phyloP scores from a whole-genome alignment of 1,284 basidiomycete species.

The Ganoderma leucocontextum region DNA sequence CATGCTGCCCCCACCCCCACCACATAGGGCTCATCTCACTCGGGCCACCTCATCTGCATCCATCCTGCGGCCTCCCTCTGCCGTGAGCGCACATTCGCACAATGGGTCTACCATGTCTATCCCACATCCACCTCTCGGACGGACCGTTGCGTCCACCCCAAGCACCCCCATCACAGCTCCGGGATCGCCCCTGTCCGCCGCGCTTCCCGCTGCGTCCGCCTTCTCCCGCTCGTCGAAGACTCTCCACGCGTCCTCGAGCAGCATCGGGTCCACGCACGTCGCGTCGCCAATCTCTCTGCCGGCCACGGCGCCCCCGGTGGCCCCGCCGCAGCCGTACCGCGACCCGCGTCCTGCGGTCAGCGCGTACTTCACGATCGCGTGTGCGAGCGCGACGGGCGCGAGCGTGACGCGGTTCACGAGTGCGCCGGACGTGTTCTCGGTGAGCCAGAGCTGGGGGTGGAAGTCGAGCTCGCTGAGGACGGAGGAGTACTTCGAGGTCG shows the following conservation, averaged over 20 bases:
- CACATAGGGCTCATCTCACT: slow-evolving; percentile 19
- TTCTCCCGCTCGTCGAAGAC: slow-evolving; percentile 24
- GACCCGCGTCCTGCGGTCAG: slow-evolving; percentile 74
- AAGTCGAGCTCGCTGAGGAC: slow-evolving; percentile 72
- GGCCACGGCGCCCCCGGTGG: slow-evolving; percentile 50
- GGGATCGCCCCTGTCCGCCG: slow-evolving; percentile 30
- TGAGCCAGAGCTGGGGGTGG: slow-evolving; percentile 86
- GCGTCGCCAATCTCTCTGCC: slow-evolving; percentile 42
- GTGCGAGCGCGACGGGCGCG: slow-evolving; percentile 83
- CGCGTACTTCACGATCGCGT: slow-evolving; percentile 87
- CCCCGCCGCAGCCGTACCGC: slow-evolving; percentile 73
- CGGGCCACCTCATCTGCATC: slow-evolving; percentile 32
- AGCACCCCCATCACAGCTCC: slow-evolving; percentile 16
- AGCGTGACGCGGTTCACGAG: slow-evolving; percentile 87
- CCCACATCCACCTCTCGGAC: slow-evolving; percentile 49
- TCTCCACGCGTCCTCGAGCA: slow-evolving; percentile 21
- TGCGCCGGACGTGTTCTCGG: slow-evolving; percentile 85
- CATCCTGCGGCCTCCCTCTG: slow-evolving; percentile 27
- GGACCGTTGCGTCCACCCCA: slow-evolving; percentile 41
- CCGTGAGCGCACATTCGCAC: slow-evolving; percentile 9
- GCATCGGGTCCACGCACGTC: slow-evolving; percentile 15
- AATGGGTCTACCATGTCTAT: slow-evolving; percentile 20
- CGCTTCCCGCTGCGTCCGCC: slow-evolving; percentile 26
- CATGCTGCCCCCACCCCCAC: slow-evolving; percentile 20
- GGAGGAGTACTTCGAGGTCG: slow-evolving; percentile 65